These are phyloP conservation scores for Amniculicola lignicola DNA, from an alignment of 495 filamentous ascomycete species.

Conservation along the genomic window DNA sequence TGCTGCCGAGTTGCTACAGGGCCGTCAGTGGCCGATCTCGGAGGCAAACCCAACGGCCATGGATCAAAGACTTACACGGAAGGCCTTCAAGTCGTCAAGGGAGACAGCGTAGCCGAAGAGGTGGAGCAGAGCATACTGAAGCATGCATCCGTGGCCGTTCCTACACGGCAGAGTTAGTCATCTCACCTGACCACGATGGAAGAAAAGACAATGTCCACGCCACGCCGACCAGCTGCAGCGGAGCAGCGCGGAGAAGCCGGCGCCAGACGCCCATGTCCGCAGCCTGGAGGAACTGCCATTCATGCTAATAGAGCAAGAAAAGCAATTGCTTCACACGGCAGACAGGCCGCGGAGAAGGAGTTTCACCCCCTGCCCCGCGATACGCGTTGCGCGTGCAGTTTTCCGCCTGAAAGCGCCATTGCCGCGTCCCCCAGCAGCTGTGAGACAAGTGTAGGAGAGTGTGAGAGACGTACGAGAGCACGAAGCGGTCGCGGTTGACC, in stretches of 20 bases:
- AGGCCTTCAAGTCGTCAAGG: conserved; percentile 88
- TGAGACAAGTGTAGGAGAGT: conserved; percentile 2
- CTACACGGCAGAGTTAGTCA: conserved; percentile 47
- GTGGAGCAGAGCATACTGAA: conserved; percentile 97
- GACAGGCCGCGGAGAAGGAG: not conserved
- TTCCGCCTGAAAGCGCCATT: not conserved
- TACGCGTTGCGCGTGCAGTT: not conserved
- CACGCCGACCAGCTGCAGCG: conserved; percentile 11
- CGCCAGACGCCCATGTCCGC: conserved; percentile 5
- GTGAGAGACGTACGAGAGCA: conserved; percentile 81
- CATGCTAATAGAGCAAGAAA: no score
- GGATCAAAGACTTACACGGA: conserved; percentile 85
- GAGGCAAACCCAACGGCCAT: conserved; percentile 3
- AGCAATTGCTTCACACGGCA: not conserved
- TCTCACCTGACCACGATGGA: not conserved
- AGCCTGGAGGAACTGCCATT: no score
- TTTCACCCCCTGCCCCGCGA: not conserved
- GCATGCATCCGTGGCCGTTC: conserved; percentile 98
- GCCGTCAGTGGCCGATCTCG: conserved; percentile 12
- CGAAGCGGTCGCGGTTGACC: conserved; percentile 96
- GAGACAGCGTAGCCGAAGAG: conserved; percentile 84
- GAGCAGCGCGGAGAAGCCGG: conserved; percentile 22
- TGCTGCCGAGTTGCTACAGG: conserved; percentile 74
- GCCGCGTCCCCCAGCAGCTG: not conserved
- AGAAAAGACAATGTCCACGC: not conserved